Evolutionary conservation across 2,329 filamentous ascomycete species (phyloP).

Genomic region (Penicillium sp.): DNA sequence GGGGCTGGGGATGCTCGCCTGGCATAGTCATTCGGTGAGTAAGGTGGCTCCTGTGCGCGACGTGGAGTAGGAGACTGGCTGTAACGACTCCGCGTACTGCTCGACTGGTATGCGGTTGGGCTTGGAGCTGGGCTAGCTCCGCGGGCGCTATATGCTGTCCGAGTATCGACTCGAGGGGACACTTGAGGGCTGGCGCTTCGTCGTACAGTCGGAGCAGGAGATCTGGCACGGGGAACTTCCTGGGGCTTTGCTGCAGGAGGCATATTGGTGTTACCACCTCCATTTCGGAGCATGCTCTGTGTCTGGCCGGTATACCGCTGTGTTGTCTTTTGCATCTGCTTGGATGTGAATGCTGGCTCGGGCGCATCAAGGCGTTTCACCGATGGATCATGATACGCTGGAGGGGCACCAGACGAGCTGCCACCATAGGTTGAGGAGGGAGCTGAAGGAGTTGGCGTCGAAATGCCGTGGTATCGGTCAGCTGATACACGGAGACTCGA

Average conservation of each 20-base stretch:
- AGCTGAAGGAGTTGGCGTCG: conserved; percentile 70
- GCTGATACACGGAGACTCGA: conserved; percentile 85
- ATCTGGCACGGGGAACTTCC: conserved; percentile 57
- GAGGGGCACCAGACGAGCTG: conserved; percentile 61
- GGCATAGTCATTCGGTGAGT: conserved; percentile 50
- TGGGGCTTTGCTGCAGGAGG: conserved; percentile 42
- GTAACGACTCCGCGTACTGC: conserved; percentile 45
- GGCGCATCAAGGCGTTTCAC: conserved; percentile 84
- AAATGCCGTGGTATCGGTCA: conserved; percentile 91
- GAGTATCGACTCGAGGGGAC: conserved; percentile 35
- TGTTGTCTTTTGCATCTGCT: conserved; percentile 93
- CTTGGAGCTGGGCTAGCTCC: conserved; percentile 43
- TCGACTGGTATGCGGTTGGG: conserved; percentile 51
- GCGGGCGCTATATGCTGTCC: conserved; percentile 45
- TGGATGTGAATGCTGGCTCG: conserved; percentile 87
- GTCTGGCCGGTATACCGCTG: conserved; percentile 86
- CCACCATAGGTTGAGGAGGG: conserved; percentile 42
- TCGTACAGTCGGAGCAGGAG: conserved; percentile 65
- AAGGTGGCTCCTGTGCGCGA: conserved; percentile 42
- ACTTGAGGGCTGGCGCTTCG: conserved; percentile 49
- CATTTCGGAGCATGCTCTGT: conserved; percentile 70
- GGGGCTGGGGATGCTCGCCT: conserved; percentile 43
- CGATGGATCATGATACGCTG: conserved; percentile 76
- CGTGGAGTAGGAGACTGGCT: conserved; percentile 43
- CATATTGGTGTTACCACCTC: conserved; percentile 57